These are phyloP conservation scores for Baorangia bicolor DNA, from an alignment of 768 basidiomycete species.

Conservation along the genomic window DNA sequence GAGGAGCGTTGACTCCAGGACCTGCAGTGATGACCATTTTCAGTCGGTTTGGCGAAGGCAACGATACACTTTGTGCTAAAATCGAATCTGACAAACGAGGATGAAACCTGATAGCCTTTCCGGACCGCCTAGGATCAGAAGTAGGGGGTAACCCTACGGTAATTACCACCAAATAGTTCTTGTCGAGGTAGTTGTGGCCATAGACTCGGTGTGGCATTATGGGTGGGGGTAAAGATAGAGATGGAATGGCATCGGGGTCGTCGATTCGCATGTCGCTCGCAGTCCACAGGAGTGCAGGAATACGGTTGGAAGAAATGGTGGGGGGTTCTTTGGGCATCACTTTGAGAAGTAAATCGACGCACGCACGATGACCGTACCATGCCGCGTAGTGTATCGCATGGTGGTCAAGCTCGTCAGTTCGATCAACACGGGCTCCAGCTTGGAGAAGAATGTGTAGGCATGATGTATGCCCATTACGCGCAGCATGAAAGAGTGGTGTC, in stretches of 20 bases:
- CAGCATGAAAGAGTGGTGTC: constrained; percentile 96
- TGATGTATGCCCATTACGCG: constrained; percentile 74
- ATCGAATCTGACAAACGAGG: constrained; percentile 72
- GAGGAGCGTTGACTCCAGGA: constrained; percentile 79
- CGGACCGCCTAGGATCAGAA: constrained; percentile 33
- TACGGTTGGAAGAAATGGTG: constrained; percentile 16
- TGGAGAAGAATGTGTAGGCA: constrained; percentile 79
- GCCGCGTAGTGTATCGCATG: constrained; percentile 91
- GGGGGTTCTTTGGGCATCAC: constrained; percentile 25
- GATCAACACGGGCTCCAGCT: constrained; percentile 74
- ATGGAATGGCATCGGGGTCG: constrained; percentile 91
- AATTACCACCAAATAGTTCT: constrained; percentile 80
- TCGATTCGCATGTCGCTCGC: constrained; percentile 42
- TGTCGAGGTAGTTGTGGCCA: constrained; percentile 93
- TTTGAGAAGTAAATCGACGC: constrained; percentile 59
- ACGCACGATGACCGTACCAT: constrained; percentile 87
- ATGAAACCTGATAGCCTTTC: constrained; percentile 60
- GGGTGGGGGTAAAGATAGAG: constrained; percentile 92
- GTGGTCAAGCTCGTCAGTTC: constrained; percentile 81
- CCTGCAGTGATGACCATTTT: constrained; percentile 95
- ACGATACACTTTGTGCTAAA: constrained; percentile 62
- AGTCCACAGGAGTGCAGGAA: constrained; percentile 26
- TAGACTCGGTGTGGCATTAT: constrained; percentile 98
- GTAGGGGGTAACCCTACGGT: constrained; percentile 64
- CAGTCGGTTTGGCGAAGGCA: constrained; percentile 73